Conservation (phyloP, 495 filamentous ascomycete species). For the Polyplosphaeria fusca region DNA sequence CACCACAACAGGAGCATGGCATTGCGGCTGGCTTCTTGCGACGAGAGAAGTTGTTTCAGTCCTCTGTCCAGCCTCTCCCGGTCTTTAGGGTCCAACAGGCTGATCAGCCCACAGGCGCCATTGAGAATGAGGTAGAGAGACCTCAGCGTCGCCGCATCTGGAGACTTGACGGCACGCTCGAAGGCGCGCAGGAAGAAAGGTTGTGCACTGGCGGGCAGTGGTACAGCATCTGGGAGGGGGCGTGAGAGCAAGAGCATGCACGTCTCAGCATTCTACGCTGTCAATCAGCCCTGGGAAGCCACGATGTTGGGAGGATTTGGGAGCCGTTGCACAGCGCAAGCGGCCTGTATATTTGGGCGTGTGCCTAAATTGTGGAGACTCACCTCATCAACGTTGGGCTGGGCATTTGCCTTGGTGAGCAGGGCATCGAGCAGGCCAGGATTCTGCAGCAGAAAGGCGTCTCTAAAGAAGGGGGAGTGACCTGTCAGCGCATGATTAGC, state of each 20-base stretch:
- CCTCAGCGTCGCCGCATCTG: slow-evolving; percentile 22
- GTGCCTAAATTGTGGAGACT: slow-evolving; percentile 3
- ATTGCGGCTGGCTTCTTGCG: slow-evolving; percentile 3
- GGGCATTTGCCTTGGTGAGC: slow-evolving; percentile 29
- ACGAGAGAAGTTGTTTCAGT: slow-evolving; percentile 30
- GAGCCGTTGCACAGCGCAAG: too few relatives aligned
- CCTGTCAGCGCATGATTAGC: slow-evolving; percentile 32
- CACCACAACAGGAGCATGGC: slow-evolving; percentile 26
- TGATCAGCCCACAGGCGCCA: slow-evolving; percentile 34
- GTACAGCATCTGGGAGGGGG: slow-evolving; percentile 30
- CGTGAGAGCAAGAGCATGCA: slow-evolving; percentile 31
- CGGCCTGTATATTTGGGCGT: too few relatives aligned
- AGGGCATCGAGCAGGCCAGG: slow-evolving; percentile 33
- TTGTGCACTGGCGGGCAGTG: slow-evolving; percentile 34
- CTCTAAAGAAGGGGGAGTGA: slow-evolving; percentile 26
- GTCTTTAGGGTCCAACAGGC: slow-evolving; percentile 19
- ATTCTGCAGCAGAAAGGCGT: slow-evolving; percentile 30
- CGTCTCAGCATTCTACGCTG: slow-evolving; percentile 15
- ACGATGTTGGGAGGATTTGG: too few relatives aligned
- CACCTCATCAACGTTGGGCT: slow-evolving; percentile 23
- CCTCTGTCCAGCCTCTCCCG: slow-evolving; percentile 29
- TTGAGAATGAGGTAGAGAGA: slow-evolving; percentile 35
- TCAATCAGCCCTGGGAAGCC: neutral
- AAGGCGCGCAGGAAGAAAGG: slow-evolving; percentile 35
- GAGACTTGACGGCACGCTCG: slow-evolving; percentile 24